A percentile compares a stretch with the other conserved stretches of the same genome.
phyloP scores from a whole-genome alignment of 495 filamentous ascomycete genomes.

The Terfezia claveryi region DNA sequence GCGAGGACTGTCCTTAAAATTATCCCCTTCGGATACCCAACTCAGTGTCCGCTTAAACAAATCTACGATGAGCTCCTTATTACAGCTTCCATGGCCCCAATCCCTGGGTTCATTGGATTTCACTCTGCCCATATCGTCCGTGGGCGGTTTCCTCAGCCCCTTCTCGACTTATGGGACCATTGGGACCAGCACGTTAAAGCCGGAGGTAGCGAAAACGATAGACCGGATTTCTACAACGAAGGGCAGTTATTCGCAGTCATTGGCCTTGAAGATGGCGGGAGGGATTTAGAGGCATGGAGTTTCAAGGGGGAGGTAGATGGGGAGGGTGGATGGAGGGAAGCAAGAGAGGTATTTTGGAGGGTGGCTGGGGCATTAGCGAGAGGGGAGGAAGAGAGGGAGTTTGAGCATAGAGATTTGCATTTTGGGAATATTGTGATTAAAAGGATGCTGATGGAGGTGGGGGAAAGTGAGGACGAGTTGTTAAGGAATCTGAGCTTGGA shows the following conservation, averaged over 20 bases:
- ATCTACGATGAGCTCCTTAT: conserved; percentile 18
- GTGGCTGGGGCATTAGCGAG: conserved; percentile 11
- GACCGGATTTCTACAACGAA: conserved; percentile 15
- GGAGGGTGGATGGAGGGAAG: conserved; percentile 11
- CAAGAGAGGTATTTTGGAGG: conserved; percentile 16
- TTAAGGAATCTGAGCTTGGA: not conserved
- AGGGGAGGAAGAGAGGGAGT: conserved; percentile 10
- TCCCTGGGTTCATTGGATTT: conserved; percentile 17
- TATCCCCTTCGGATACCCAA: conserved; percentile 14
- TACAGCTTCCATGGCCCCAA: conserved; percentile 10
- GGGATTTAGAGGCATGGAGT: conserved; percentile 15
- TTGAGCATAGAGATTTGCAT: conserved; percentile 19
- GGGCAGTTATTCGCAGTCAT: conserved; percentile 15
- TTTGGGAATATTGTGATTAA: conserved; percentile 18
- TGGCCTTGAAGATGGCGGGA: conserved; percentile 15
- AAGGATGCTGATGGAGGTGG: not conserved
- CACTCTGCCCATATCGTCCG: conserved; percentile 8
- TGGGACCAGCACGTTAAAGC: conserved; percentile 18
- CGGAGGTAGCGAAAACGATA: conserved; percentile 17
- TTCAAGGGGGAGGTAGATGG: not conserved
- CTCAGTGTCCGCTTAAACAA: conserved; percentile 10
- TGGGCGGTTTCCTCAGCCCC: conserved; percentile 9
- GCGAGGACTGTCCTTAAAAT: conserved; percentile 15
- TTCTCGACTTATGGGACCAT: conserved; percentile 6
- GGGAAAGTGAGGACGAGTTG: not conserved